Conservation (phyloP, 2,329 filamentous ascomycete genomes). For the Bimuria novae-zelandiae region DNA sequence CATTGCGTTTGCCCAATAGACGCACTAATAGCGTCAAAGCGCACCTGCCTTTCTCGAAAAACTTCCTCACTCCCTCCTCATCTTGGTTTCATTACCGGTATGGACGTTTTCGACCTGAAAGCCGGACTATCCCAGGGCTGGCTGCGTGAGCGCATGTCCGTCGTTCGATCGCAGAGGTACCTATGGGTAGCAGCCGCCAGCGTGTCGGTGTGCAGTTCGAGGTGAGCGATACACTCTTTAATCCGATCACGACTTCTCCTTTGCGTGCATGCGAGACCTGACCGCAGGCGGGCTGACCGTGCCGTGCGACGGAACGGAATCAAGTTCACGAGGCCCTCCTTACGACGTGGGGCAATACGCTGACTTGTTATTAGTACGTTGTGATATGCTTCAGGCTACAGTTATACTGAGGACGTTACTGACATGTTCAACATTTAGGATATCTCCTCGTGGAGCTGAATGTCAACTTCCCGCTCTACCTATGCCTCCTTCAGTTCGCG, state of each 20-base stretch:
- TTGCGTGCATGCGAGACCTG: neutral
- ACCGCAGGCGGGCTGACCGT: neutral
- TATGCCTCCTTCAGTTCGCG: conserved; percentile 17
- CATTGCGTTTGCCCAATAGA: neutral
- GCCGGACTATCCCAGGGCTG: neutral
- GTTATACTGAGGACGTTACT: neutral
- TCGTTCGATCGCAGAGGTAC: neutral
- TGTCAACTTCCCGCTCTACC: conserved; percentile 21
- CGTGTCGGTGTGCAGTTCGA: conserved; percentile 2
- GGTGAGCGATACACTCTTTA: neutral
- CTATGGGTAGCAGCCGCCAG: conserved; percentile 6
- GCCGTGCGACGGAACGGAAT: neutral
- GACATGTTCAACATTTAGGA: neutral
- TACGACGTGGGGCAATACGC: too few relatives aligned
- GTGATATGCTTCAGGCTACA: neutral
- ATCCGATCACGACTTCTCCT: neutral
- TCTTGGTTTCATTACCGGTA: neutral
- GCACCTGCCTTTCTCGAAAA: neutral
- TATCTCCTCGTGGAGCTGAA: conserved; percentile 24
- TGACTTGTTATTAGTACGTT: conserved; percentile 1
- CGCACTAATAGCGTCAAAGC: neutral
- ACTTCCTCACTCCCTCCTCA: neutral
- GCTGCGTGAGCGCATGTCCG: neutral
- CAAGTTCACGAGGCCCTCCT: neutral
- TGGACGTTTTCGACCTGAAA: neutral